Base-by-base conservation (phyloP, 768 basidiomycete species). In the Serendipita sp. region DNA sequence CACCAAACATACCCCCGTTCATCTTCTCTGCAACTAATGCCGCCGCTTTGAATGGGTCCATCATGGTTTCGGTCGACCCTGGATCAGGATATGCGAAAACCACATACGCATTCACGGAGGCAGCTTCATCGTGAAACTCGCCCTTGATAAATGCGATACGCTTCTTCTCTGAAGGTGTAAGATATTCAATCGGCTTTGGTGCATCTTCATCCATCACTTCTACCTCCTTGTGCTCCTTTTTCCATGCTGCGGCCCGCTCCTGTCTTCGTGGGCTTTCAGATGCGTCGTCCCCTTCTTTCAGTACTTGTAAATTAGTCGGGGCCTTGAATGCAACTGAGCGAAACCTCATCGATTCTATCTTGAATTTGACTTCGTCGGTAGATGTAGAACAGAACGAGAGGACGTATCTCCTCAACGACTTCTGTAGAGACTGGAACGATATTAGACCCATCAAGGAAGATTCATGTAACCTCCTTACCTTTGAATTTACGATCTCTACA, bases 121-220 rank as follows among this genome's bases (percentile, higher is more conserved):
- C 84, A 3, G 86, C 85, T 38, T 82, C 79, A 1, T 84, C 77
- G 74, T 98, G 92, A 70, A 97, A 83, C 69, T 95, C 91, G 64
- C 85, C 85, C 71, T 92, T 89, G 72, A 98, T 96, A 73, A 93
- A 96, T 0, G 92, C 90, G 63, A 97, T 83, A 68, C 86, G 89
- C 76, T 94, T 90, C 78, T 95, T 97, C 74, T 96, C 89, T 62
- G 80, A 80, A 0, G 90, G 80, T 4, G 83, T 89, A 62, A 96
- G 80, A 73, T 82, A 89, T 44, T 77, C 77, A 72, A 91, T 70
- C 65, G n/a, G 65, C 35, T 87, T 63, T 80, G 78, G 64, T 81
- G 79, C 11, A 73, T 72, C 67, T 75, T 75, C 23, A 70, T 69
- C 30, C 54, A 76, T 74, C 2, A 72, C 78, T 36, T 78, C 81